A percentile compares a stretch with the other conserved stretches of the same genome.
Conservation (phyloP, 345 rosid genomes). For the Linum lewisii region DNA sequence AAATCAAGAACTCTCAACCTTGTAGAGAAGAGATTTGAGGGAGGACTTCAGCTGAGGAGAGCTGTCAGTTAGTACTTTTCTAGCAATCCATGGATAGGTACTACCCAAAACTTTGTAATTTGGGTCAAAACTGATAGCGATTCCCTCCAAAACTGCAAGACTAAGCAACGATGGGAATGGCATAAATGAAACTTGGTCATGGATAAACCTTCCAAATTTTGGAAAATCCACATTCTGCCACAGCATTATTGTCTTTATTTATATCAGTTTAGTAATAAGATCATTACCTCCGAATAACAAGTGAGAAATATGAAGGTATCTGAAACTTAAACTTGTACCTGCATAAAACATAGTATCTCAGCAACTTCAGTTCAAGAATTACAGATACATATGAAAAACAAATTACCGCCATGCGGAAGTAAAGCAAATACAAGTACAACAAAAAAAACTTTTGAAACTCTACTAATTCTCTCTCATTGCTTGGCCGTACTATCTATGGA, state of each 20-base stretch:
- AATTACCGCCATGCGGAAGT: neutral
- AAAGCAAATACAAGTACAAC: neutral
- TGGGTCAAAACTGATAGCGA: slow-evolving; percentile 68
- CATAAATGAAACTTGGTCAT: slow-evolving; percentile 2
- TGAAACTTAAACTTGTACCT: slow-evolving; percentile 95
- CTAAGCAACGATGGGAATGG: slow-evolving; percentile 27
- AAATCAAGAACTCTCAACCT: slow-evolving; percentile 30
- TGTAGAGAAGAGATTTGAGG: slow-evolving; percentile 62
- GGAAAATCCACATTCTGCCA: neutral
- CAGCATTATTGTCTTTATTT: neutral
- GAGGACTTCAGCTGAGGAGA: slow-evolving; percentile 79
- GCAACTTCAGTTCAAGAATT: neutral
- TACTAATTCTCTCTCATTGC: neutral
- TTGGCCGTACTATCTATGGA: too few species aligned
- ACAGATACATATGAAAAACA: neutral
- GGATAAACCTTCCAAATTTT: neutral
- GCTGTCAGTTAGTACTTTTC: slow-evolving; percentile 73
- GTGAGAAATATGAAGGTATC: slow-evolving; percentile 90
- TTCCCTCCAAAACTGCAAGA: slow-evolving; percentile 95
- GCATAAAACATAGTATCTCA: slow-evolving; percentile 20
- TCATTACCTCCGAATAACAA: slow-evolving; percentile 77
- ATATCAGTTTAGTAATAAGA: neutral
- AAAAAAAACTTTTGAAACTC: neutral
- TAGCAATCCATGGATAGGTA: slow-evolving; percentile 98
- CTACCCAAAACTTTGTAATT: slow-evolving; percentile 90